Evolutionary conservation across 1,284 basidiomycete genomes (phyloP).

Genomic region (Vanrija sp.): DNA sequence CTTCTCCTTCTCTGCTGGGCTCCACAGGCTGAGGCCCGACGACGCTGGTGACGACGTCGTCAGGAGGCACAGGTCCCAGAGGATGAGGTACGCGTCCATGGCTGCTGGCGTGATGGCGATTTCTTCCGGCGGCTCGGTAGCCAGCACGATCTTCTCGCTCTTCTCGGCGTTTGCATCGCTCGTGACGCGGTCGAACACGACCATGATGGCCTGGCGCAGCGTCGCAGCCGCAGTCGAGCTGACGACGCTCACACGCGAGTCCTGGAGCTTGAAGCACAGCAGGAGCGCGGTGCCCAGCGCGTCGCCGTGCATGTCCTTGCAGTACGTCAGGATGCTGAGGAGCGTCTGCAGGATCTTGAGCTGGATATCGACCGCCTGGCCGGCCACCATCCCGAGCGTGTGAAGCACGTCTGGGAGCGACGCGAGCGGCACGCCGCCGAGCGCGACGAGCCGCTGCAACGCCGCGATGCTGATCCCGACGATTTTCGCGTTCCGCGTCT

Average conservation of each 20-base stretch:
- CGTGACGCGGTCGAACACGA: conserved; percentile 87
- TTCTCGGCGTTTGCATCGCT: conserved; percentile 7
- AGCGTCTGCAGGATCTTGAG: conserved; percentile 86
- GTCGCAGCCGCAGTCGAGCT: conserved; percentile 96
- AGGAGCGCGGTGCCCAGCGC: conserved; percentile 75
- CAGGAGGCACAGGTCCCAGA: conserved; percentile 83
- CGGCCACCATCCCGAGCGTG: conserved; percentile 80
- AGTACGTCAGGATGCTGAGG: conserved; percentile 82
- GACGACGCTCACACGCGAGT: conserved; percentile 90
- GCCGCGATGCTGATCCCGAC: conserved; percentile 87
- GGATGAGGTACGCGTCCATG: conserved; percentile 78
- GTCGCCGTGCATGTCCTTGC: conserved; percentile 70
- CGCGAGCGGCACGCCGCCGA: conserved; percentile 68
- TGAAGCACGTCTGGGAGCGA: conserved; percentile 70
- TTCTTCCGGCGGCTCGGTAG: conserved; percentile 56
- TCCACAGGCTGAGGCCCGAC: conserved; percentile 28
- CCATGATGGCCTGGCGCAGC: conserved; percentile 93
- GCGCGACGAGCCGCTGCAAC: conserved; percentile 81
- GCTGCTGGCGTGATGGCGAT: conserved; percentile 67
- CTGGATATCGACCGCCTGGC: conserved; percentile 91
- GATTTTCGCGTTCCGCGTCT: conserved; percentile 89
- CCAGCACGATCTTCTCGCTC: conserved; percentile 47
- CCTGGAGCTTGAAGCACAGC: conserved; percentile 89
- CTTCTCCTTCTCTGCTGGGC: conserved; percentile 55
- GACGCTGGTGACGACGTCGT: conserved; percentile 47